Conservation (phyloP, 78 protist genomes). For the Polysphondylium violaceum region DNA sequence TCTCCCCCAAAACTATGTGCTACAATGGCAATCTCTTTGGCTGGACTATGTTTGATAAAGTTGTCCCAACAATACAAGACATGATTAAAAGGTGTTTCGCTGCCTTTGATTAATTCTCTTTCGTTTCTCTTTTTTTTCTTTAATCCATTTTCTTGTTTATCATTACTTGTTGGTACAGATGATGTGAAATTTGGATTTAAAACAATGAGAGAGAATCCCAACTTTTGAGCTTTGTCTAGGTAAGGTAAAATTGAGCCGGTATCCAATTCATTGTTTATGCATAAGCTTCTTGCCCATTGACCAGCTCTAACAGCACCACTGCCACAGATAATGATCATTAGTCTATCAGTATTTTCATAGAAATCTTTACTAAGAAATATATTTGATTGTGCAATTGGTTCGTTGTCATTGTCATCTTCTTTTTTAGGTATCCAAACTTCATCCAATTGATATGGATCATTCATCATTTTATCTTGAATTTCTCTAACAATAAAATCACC, state of each 20-base stretch:
- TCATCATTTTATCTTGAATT: constrained; percentile 35
- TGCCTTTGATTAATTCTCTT: constrained; percentile 23
- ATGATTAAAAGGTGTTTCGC: constrained; percentile 49
- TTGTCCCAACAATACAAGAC: constrained; percentile 7
- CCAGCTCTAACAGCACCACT: constrained; percentile 67
- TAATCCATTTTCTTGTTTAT: too few species aligned
- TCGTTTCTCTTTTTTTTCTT: background rate
- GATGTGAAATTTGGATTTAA: constrained; percentile 39
- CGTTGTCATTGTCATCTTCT: background rate
- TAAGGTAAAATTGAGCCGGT: constrained; percentile 54
- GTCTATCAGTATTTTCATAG: background rate
- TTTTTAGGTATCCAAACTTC: constrained; percentile 13
- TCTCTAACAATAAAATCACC: constrained; percentile 36
- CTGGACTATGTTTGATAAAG: constrained; percentile 26
- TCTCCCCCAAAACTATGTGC: constrained; percentile 82
- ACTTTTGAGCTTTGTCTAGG: background rate
- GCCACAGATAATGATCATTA: constrained; percentile 37
- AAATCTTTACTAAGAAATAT: constrained; percentile 51
- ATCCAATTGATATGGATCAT: background rate
- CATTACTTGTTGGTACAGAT: background rate
- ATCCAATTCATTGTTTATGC: constrained; percentile 51
- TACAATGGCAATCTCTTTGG: constrained; percentile 45
- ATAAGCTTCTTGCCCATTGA: constrained; percentile 71
- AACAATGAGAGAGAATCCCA: constrained; percentile 20
- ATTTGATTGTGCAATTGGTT: background rate